phyloP scores from a whole-genome alignment of 2,329 filamentous ascomycete genomes.

The Calonectria ilicicola region DNA sequence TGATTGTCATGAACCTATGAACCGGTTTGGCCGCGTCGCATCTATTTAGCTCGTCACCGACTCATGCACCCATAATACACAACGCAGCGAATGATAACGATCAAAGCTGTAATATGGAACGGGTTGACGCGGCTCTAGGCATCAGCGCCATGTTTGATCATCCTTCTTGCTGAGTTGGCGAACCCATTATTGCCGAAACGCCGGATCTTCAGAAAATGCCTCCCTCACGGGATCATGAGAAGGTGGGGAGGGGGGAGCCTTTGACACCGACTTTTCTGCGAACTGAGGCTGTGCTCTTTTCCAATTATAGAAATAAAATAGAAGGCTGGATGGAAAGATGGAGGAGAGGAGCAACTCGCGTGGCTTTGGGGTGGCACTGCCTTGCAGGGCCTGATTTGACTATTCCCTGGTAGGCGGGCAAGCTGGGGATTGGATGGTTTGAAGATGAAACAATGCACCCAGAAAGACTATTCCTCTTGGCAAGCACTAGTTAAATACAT shows the following conservation, averaged over 20 bases:
- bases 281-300: background rate
- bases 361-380: constrained; percentile 9
- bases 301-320: constrained; percentile 15
- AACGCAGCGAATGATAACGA: background rate
- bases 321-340: background rate
- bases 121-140: constrained; percentile 9
- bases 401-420: background rate
- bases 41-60: background rate
- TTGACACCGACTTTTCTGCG: background rate
- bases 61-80: background rate
- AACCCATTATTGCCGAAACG: background rate
- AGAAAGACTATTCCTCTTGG: background rate
- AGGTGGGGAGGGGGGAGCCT: background rate
- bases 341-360: constrained; percentile 1
- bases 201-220: background rate
- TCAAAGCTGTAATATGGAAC: background rate
- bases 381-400: background rate
- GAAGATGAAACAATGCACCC: constrained; percentile 13
- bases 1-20: background rate
- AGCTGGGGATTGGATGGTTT: background rate
- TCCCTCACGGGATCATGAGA: constrained; percentile 1
- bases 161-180: background rate
- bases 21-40: background rate
- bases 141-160: background rate
- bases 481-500: background rate